Conservation (phyloP, 1,139 yeast genomes). For the Lodderomyces pseudojiufengensis region DNA sequence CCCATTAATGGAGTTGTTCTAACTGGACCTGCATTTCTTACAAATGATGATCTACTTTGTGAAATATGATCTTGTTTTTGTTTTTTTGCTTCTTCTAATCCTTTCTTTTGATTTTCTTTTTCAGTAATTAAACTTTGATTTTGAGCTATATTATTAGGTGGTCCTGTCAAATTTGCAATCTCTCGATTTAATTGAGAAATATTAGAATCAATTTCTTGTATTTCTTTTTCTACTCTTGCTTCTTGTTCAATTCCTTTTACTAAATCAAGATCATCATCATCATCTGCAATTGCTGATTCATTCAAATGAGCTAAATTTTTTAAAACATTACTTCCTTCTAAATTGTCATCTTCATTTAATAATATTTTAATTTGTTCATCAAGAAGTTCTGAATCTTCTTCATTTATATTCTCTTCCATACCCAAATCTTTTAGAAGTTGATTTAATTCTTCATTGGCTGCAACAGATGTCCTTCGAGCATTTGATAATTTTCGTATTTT, state of each 20-base stretch:
- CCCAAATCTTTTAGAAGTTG: constrained; percentile 39
- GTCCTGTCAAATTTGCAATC: constrained; percentile 34
- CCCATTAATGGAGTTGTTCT: constrained; percentile 38
- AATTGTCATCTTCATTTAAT: constrained; percentile 24
- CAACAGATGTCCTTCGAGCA: constrained; percentile 39
- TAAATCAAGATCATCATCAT: constrained; percentile 31
- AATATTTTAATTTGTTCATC: constrained; percentile 37
- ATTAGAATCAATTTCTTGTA: constrained; percentile 23
- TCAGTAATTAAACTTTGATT: constrained; percentile 27
- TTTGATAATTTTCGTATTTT: constrained; percentile 30
- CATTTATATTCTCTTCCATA: constrained; percentile 35
- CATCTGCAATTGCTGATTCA: constrained; percentile 32
- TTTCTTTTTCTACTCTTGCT: constrained; percentile 14
- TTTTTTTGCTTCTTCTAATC: constrained; percentile 22
- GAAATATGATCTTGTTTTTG: constrained; percentile 19
- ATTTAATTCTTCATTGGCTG: constrained; percentile 40
- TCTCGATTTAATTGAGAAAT: constrained; percentile 38
- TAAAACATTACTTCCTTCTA: constrained; percentile 18
- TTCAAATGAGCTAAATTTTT: constrained; percentile 22
- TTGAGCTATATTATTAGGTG: constrained; percentile 31
- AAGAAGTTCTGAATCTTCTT: constrained; percentile 31
- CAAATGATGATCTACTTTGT: constrained; percentile 13
- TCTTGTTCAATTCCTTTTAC: constrained; percentile 21
- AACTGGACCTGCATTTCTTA: constrained; percentile 7
- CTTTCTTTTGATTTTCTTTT: constrained; percentile 20